Evolutionary conservation across 31 red algal species (phyloP).

Genomic region (Asparagopsis taxiformis): DNA sequence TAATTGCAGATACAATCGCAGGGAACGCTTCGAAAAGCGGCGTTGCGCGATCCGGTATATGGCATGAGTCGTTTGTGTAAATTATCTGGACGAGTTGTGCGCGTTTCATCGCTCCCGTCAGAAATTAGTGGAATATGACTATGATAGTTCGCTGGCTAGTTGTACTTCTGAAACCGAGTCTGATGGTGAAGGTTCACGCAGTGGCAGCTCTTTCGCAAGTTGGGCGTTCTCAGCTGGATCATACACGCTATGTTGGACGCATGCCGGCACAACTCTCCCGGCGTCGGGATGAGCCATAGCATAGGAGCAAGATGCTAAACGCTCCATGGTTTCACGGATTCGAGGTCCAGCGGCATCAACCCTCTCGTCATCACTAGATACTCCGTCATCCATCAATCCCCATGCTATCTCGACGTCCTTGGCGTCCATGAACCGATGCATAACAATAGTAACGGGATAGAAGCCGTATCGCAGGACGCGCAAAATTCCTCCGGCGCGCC

Average conservation of each 20-base stretch:
- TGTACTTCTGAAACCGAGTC: slow-evolving; percentile 14
- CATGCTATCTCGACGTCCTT: slow-evolving; percentile 63
- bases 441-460: slow-evolving; percentile 65
- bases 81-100: too few relatives aligned
- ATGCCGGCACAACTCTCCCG: slow-evolving; percentile 62
- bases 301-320: slow-evolving; percentile 70
- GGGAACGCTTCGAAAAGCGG: too few relatives aligned
- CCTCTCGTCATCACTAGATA: slow-evolving; percentile 22
- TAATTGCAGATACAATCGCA: background rate
- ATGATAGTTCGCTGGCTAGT: too few relatives aligned
- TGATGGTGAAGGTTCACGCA: slow-evolving; percentile 11
- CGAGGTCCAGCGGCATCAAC: slow-evolving; percentile 38
- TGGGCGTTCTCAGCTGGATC: slow-evolving; percentile 62
- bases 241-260: slow-evolving; percentile 77
- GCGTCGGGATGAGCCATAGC: slow-evolving; percentile 70
- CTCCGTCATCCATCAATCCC: slow-evolving; percentile 56
- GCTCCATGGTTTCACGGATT: slow-evolving; percentile 74
- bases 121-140: too few relatives aligned
- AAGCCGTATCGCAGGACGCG: slow-evolving; percentile 35
- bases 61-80: too few relatives aligned
- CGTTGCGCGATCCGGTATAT: too few relatives aligned
- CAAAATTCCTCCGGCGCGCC: slow-evolving; percentile 50
- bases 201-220: slow-evolving; percentile 49
- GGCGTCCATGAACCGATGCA: slow-evolving; percentile 94
- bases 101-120: too few relatives aligned